A percentile compares a stretch with the other conserved stretches of the same genome.
Conservation (phyloP, 2,329 filamentous ascomycete genomes). For the Colletotrichum sp. region DNA sequence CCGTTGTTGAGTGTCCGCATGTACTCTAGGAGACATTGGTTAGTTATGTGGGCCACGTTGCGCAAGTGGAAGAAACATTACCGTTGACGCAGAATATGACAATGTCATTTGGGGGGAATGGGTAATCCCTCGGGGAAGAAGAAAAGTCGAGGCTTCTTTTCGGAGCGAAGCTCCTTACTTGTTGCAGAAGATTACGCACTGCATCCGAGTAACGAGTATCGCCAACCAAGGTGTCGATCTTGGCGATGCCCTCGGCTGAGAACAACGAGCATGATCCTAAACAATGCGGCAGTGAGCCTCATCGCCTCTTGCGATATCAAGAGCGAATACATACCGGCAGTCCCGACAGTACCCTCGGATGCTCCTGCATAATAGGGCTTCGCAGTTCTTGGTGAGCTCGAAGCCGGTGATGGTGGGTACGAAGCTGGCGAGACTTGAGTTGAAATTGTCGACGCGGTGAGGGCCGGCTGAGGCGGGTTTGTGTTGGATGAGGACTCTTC, state of each 20-base stretch:
- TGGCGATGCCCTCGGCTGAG: background rate
- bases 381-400: background rate
- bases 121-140: background rate
- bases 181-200: background rate
- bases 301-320: fast-evolving
- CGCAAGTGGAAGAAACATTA: background rate
- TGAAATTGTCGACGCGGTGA: background rate
- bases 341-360: background rate
- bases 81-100: background rate
- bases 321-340: background rate
- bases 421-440: background rate
- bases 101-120: background rate
- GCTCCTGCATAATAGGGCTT: background rate
- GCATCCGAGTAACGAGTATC: background rate
- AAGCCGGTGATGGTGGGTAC: background rate
- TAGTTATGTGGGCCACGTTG: fast-evolving
- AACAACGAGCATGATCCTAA: constrained; percentile 25
- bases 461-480: background rate
- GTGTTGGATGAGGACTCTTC: background rate
- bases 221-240: background rate
- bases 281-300: background rate
- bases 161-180: background rate
- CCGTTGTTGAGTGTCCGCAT: background rate
- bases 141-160: background rate
- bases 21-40: background rate